A percentile compares a stretch with the other conserved stretches of the same genome.
These are phyloP conservation scores for Excoecaria agallocha DNA, from an alignment of 345 rosid genomes.

Conservation along the genomic window DNA sequence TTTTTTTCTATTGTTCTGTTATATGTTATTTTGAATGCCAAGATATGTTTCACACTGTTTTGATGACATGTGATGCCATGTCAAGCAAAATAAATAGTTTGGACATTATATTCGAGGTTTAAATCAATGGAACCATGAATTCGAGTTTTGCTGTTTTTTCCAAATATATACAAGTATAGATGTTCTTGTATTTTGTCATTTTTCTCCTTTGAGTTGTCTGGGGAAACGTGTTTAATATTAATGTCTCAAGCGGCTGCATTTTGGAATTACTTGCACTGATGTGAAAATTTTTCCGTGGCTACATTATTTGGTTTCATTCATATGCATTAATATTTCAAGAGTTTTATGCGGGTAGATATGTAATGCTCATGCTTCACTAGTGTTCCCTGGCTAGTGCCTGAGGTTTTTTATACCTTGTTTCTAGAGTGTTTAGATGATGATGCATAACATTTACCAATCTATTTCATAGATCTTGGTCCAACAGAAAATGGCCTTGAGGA, in stretches of 20 bases:
- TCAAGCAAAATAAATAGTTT: background rate
- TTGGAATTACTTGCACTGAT: too few species aligned
- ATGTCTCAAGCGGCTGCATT: background rate
- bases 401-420: too few species aligned
- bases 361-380: too few species aligned
- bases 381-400: too few species aligned
- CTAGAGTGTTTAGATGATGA: too few species aligned
- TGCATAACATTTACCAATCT: too few species aligned
- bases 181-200: background rate
- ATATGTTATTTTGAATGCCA: background rate
- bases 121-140: background rate
- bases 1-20: background rate
- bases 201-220: background rate
- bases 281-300: too few species aligned
- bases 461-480: too few species aligned
- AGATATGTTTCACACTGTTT: background rate
- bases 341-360: too few species aligned
- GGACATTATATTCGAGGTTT: background rate
- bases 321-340: too few species aligned
- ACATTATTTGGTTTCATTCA: too few species aligned
- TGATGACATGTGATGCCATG: background rate
- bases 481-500: too few species aligned
- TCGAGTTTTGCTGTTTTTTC: background rate
- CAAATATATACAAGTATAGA: background rate
- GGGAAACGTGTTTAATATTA: background rate